Percentiles rank a stretch among this genome's conserved stretches.
phyloP scores from a whole-genome alignment of 2,329 filamentous ascomycete genomes.

The Xylaria arbuscula region DNA sequence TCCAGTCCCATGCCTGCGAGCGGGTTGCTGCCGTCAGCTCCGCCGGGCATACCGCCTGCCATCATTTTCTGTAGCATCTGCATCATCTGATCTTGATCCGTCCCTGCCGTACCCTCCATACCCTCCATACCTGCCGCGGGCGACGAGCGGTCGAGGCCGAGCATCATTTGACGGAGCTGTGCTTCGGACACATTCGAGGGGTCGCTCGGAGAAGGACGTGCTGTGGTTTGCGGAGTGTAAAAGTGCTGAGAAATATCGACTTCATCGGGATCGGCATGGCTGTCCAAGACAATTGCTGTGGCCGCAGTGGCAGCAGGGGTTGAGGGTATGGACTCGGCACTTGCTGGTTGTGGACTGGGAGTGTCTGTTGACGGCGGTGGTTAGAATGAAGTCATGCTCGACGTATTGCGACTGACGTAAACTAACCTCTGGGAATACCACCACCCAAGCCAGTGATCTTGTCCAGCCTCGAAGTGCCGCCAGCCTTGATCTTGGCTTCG shows the following conservation, averaged over 20 bases:
- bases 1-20: slow-evolving; percentile 50
- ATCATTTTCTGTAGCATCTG: slow-evolving; percentile 79
- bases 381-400: slow-evolving; percentile 7
- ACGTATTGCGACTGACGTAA: neutral
- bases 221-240: slow-evolving; percentile 66
- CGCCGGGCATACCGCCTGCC: slow-evolving; percentile 50
- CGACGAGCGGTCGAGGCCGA: slow-evolving; percentile 54
- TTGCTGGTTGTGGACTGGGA: slow-evolving; percentile 48
- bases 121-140: slow-evolving; percentile 49
- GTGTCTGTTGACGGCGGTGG: slow-evolving; percentile 46
- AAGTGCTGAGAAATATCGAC: slow-evolving; percentile 82
- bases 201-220: slow-evolving; percentile 54
- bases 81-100: slow-evolving; percentile 73
- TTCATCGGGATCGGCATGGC: slow-evolving; percentile 75
- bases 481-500: slow-evolving; percentile 80
- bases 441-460: slow-evolving; percentile 79
- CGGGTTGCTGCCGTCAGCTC: slow-evolving; percentile 51
- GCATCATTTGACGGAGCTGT: slow-evolving; percentile 74
- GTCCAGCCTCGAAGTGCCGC: slow-evolving; percentile 75
- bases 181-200: slow-evolving; percentile 61
- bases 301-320: slow-evolving; percentile 36
- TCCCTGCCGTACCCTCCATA: slow-evolving; percentile 45
- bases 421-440: slow-evolving; percentile 60
- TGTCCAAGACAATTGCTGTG: slow-evolving; percentile 49
- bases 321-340: slow-evolving; percentile 17